A percentile compares a stretch with the other conserved stretches of the same genome.
phyloP scores from a whole-genome alignment of 345 rosid genomes.

The Barbarea vulgaris region DNA sequence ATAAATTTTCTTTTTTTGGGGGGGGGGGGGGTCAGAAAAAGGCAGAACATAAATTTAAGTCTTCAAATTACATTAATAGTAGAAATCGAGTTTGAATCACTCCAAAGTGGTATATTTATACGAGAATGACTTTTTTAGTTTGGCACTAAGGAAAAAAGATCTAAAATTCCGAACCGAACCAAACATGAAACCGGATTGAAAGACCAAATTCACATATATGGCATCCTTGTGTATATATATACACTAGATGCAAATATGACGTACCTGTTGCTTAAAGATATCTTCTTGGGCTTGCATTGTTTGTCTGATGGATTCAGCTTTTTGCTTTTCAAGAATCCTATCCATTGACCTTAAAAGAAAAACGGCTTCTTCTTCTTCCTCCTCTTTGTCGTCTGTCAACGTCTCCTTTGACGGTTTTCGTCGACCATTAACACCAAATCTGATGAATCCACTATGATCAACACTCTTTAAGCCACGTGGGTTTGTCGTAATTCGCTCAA shows the following conservation, averaged over 20 bases:
- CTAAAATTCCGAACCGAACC: neutral
- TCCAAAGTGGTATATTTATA: neutral
- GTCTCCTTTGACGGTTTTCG: constrained; percentile 36
- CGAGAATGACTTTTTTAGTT: neutral
- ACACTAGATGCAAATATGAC: neutral
- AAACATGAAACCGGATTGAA: constrained; percentile 1
- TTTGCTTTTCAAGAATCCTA: constrained; percentile 49
- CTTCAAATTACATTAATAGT: neutral
- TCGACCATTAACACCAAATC: constrained; percentile 52
- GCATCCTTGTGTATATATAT: neutral
- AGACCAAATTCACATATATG: neutral
- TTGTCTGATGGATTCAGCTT: constrained; percentile 58
- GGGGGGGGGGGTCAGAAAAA: too few relatives aligned
- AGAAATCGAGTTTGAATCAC: neutral
- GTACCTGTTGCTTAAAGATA: constrained; percentile 75
- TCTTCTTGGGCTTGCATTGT: constrained; percentile 88
- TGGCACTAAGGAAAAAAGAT: neutral
- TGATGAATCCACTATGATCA: constrained; percentile 37
- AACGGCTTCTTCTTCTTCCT: constrained; percentile 33
- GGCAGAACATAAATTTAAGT: neutral
- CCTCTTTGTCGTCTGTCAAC: constrained; percentile 21
- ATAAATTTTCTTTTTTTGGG: too few relatives aligned
- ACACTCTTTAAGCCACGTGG: constrained; percentile 37
- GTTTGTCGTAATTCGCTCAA: constrained; percentile 46
- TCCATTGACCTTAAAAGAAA: constrained; percentile 47